Percentiles rank a stretch among this genome's conserved stretches.
Evolutionary conservation across 805 yeast species (phyloP).

Genomic region (Candida pseudofarinosa): DNA sequence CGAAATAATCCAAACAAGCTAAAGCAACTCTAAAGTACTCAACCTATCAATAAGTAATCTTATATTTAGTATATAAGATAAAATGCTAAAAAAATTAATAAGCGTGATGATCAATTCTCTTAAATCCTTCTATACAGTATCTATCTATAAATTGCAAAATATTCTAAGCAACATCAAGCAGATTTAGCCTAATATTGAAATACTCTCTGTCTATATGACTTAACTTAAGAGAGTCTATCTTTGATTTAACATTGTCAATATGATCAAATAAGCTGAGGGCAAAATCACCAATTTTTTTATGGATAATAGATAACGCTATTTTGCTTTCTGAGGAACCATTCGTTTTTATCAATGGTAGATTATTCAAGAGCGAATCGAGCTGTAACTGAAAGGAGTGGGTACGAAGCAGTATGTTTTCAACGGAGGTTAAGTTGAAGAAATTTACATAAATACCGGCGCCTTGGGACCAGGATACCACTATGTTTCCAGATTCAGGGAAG

Average conservation of each 20-base stretch:
- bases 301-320: constrained; percentile 52
- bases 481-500: constrained; percentile 40
- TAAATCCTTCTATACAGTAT: background rate
- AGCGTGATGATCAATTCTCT: background rate
- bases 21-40: no score
- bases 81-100: background rate
- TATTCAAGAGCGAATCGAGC: constrained; percentile 40
- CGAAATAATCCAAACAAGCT: no score
- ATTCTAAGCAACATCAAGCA: background rate
- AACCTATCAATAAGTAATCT: no score
- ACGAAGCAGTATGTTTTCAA: constrained; percentile 6
- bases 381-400: background rate
- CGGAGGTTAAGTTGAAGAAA: constrained; percentile 35
- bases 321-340: constrained; percentile 27
- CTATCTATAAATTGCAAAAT: background rate
- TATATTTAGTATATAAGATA: no score
- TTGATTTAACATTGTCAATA: constrained; percentile 22
- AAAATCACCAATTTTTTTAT: constrained; percentile 43
- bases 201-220: constrained; percentile 45
- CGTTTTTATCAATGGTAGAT: constrained; percentile 38
- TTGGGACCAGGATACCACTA: constrained; percentile 46
- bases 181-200: constrained; percentile 17
- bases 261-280: constrained; percentile 21
- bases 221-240: constrained; percentile 35
- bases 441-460: constrained; percentile 58